phyloP scores from a whole-genome alignment of 768 basidiomycete species.

The Amanita pseudoporphyria region DNA sequence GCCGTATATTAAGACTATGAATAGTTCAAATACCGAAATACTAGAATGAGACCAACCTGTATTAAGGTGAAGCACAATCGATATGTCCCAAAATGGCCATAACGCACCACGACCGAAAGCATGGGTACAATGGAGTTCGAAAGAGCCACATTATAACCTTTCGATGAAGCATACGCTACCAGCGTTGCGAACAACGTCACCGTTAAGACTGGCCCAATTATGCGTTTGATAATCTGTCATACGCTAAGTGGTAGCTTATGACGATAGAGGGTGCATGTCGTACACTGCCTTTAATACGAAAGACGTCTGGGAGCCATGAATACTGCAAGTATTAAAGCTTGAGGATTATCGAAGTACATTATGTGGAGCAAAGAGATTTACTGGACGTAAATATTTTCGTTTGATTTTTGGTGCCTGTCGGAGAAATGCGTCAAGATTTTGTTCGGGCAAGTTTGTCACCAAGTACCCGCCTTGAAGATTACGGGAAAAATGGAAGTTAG shows the following conservation, averaged over 20 bases:
- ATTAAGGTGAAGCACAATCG: not conserved
- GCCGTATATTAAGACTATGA: not conserved
- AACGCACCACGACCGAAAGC: slow-evolving; percentile 81
- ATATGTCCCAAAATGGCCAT: slow-evolving; percentile 1
- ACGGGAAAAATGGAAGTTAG: not conserved
- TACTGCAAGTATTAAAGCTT: slow-evolving; percentile 34
- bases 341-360: not conserved
- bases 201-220: slow-evolving; percentile 76
- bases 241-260: slow-evolving; percentile 6
- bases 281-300: slow-evolving; percentile 77
- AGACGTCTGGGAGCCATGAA: slow-evolving; percentile 85
- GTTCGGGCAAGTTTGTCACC: not conserved
- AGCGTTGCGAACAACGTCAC: slow-evolving; percentile 66
- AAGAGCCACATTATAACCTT: slow-evolving; percentile 51
- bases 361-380: slow-evolving; percentile 9
- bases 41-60: slow-evolving; percentile 82
- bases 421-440: not conserved
- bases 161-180: slow-evolving; percentile 48
- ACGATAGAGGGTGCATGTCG: slow-evolving; percentile 16
- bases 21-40: slow-evolving; percentile 54
- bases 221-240: slow-evolving; percentile 54
- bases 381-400: slow-evolving; percentile 46
- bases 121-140: slow-evolving; percentile 84
- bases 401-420: slow-evolving; percentile 33
- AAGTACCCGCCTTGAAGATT: slow-evolving; percentile 1